Evolutionary conservation across 78 protist genomes (phyloP).

Genomic region (Dictyostelium brefeldianum): DNA sequence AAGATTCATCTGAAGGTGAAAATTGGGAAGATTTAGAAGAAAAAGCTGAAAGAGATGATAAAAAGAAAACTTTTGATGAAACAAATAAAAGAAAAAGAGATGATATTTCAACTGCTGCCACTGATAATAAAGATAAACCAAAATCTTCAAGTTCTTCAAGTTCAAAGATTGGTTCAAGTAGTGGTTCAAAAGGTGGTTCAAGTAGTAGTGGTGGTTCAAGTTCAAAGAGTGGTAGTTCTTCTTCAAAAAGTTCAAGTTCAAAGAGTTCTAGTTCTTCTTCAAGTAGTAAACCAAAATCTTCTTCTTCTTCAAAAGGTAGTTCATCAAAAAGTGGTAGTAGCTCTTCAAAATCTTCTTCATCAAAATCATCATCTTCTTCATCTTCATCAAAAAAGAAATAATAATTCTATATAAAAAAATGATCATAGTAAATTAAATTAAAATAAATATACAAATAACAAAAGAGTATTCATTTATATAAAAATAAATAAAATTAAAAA

Average conservation of each 20-base stretch:
- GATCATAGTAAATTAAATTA: no score
- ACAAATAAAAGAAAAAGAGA: slow-evolving; percentile 40
- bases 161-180: neutral
- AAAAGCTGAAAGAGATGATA: slow-evolving; percentile 70
- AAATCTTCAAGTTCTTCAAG: neutral
- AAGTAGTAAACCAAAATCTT: neutral
- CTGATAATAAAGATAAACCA: no score
- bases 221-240: slow-evolving; percentile 6
- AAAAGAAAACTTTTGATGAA: slow-evolving; percentile 24
- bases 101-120: neutral
- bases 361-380: neutral
- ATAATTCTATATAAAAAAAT: no score
- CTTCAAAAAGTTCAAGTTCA: neutral
- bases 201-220: slow-evolving; percentile 2
- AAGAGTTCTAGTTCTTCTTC: neutral
- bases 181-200: neutral
- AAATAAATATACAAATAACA: no score
- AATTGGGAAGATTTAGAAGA: slow-evolving; percentile 79
- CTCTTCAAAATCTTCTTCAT: neutral
- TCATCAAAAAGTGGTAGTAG: no score
- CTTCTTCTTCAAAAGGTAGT: neutral
- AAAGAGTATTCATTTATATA: no score
- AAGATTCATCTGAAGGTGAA: slow-evolving; percentile 41
- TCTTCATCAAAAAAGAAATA: neutral
- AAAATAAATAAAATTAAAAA: no score